Evolutionary conservation across 2,329 filamentous ascomycete species (phyloP), one percentile per base, ranked within the genome.

Genomic region (Alternaria rosae): DNA sequence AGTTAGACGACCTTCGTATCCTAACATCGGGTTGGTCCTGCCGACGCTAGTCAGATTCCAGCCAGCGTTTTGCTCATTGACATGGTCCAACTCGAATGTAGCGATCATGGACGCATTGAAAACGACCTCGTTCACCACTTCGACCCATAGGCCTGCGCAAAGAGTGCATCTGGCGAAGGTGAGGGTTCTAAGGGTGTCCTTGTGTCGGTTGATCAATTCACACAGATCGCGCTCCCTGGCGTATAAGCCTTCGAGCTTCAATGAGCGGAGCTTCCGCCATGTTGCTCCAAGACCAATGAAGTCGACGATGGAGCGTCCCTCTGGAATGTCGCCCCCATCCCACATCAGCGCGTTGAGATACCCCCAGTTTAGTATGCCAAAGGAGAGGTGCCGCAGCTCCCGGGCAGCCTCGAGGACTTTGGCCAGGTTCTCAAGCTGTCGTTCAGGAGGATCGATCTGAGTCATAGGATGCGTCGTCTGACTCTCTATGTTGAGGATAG

Each of bases 51-150:
- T 10, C 2, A 0, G 6, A 17, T 30, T 10, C 21, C 15, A 12
- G 12, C 10, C 12, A n/a, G 26, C 7, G n/a, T 15, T 17, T n/a
- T n/a, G n/a, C 30, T 77, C 73, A 28, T 72, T 64, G 44, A 76
- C 74, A 9, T 15, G 42, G 20, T 71, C 44, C 21, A 77, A 52
- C 1, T 41, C 30, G 41, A 76, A 77, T 1, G 50, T 45, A 3
- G 26, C 10, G 5, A 75, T 68, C 8, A 45, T 55, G 1, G 73
- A 66, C 17, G 54, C 54, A 17, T 57, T 61, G 21, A 66, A 67
- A 5, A 75, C 41, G 6, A 75, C 66, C 21, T 75, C 66, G 25
- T 76, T 69, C 2, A 75, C 72, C 21, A 77, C 17, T 12, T 73
- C 68, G 8, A 68, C 65, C 74, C 75, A 77, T 3, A 38, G 10